These are phyloP conservation scores for Oryza coarctata DNA, from an alignment of 176 grass and related monocot genomes.

Conservation along the genomic window DNA sequence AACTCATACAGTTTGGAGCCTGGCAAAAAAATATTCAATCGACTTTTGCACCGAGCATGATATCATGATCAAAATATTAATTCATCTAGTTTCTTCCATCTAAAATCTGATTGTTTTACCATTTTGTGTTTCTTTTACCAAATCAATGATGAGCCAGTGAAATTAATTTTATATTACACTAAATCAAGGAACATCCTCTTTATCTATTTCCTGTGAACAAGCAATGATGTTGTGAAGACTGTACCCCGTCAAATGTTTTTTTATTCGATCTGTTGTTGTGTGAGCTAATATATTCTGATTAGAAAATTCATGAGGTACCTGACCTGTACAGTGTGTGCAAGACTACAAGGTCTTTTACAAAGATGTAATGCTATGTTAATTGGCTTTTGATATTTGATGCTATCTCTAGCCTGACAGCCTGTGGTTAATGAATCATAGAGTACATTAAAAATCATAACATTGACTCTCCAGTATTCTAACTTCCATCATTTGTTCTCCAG, in stretches of 20 bases:
- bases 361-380: neutral
- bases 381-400: constrained; percentile 3
- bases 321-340: neutral
- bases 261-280: neutral
- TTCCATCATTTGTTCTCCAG: neutral
- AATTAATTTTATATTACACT: neutral
- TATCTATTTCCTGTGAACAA: neutral
- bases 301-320: constrained; percentile 3
- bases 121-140: neutral
- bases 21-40: neutral
- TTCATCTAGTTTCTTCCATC: neutral
- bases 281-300: constrained; percentile 8
- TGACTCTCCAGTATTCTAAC: neutral
- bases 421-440: neutral
- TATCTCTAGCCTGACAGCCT: neutral
- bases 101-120: constrained; percentile 10
- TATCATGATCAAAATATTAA: constrained; percentile 10
- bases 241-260: neutral
- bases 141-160: neutral
- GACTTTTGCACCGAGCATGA: neutral
- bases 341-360: neutral
- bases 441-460: neutral
- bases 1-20: neutral
- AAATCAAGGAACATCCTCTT: neutral
- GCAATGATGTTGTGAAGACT: neutral